Evolutionary conservation across 129 eudicot genomes (phyloP).

Genomic region (Flaveria robusta): DNA sequence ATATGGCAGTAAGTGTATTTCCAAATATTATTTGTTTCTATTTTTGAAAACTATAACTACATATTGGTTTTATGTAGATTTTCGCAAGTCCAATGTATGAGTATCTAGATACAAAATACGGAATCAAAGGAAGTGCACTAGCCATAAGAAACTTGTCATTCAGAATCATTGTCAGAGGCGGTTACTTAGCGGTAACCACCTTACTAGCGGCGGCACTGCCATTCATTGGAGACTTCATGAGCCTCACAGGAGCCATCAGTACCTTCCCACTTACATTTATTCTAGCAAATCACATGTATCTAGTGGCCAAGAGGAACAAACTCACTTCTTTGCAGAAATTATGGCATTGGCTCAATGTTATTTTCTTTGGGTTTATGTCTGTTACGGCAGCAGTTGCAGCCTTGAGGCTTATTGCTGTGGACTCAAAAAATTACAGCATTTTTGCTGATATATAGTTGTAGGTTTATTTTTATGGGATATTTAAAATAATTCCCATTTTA

Average conservation of each 20-base stretch:
- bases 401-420: conserved; percentile 69
- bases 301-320: conserved; percentile 69
- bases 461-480: conserved; percentile 27
- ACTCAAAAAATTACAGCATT: conserved; percentile 68
- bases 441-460: conserved; percentile 75
- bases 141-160: conserved; percentile 61
- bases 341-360: conserved; percentile 92
- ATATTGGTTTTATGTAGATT: conserved; percentile 38
- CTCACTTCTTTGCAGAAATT: conserved; percentile 47
- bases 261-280: conserved; percentile 94
- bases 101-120: conserved; percentile 79
- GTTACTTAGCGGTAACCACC: conserved; percentile 67
- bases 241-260: conserved; percentile 89
- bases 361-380: conserved; percentile 61
- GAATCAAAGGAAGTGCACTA: conserved; percentile 72
- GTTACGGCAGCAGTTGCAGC: conserved; percentile 81
- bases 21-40: neutral
- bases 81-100: conserved; percentile 98
- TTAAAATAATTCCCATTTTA: conserved; percentile 7
- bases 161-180: conserved; percentile 72
- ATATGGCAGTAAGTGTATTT: neutral
- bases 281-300: conserved; percentile 96
- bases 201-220: conserved; percentile 79
- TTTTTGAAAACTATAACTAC: neutral
- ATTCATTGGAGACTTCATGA: conserved; percentile 95